phyloP scores from a whole-genome alignment of 352 stramenopile species.

The Pythium guiyangense region DNA sequence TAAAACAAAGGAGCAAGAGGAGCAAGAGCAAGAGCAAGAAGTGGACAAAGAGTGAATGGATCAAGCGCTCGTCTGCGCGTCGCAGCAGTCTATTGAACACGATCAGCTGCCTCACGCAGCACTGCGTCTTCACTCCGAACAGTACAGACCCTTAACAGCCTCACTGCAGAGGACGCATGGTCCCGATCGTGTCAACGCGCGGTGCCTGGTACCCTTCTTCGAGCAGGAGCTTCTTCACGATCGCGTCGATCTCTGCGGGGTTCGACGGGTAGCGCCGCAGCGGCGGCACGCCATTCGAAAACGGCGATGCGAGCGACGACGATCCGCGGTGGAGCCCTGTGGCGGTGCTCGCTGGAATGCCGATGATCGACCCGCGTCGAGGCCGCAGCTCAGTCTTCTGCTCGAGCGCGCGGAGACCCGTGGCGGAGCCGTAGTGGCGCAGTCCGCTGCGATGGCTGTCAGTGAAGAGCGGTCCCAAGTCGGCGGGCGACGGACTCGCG shows the following conservation, averaged over 20 bases:
- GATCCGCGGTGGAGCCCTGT: not conserved
- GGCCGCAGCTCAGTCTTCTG: not conserved
- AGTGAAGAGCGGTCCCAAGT: not conserved
- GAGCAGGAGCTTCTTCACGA: conserved; percentile 49
- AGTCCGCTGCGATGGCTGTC: not conserved
- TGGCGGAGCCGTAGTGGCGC: not conserved
- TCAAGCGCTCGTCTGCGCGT: too few species aligned
- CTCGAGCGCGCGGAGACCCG: not conserved
- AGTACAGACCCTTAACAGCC: too few species aligned
- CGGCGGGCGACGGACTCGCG: not conserved
- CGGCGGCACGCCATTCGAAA: not conserved
- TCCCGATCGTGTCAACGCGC: not conserved
- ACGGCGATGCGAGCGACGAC: not conserved
- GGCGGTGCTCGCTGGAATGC: not conserved
- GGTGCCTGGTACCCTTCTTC: conserved; percentile 44
- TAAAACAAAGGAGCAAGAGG: too few species aligned
- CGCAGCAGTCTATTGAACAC: too few species aligned
- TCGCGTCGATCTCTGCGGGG: conserved; percentile 30
- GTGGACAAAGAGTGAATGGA: too few species aligned
- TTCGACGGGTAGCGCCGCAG: conserved; percentile 30
- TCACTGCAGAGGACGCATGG: not conserved
- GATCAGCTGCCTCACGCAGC: too few species aligned
- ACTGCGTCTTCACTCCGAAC: too few species aligned
- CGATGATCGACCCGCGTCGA: conserved; percentile 10
- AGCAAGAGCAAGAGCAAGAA: too few species aligned